Base-by-base conservation (phyloP, 108 stramenopile species). In the Cylindrotheca fusiformis region DNA sequence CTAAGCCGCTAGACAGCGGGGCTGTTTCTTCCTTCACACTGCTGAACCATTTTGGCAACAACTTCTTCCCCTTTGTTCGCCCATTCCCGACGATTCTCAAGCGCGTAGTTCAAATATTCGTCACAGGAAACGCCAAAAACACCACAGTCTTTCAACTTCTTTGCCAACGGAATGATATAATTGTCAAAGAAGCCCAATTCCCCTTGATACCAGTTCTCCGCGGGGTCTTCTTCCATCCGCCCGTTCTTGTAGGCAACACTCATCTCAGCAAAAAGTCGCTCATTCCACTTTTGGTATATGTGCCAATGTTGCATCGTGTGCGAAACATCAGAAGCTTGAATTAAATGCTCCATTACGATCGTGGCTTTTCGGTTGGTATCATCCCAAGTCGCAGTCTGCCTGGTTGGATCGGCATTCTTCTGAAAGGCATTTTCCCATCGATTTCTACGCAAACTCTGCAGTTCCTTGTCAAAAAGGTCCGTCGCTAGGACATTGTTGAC, bases 221-320 rank as follows among this genome's bases (percentile, higher is more conserved):
- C 21, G 20, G 85, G 85, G 59, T 86, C 67, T 18, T 45, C 73
- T 1, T 67, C 74, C 32, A 55, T 61, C 10, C 80, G 56, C 17
- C 79, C 82, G 4, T 44, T 21, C 18, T 67, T 52, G 74, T 63
- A 86, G 2, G 85, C 85, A 29, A 51, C 58, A 55, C 68, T 74
- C 32, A 82, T 60, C 55, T 86, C 85, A 22, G 78, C 70, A 63
- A 72, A 86, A n/a, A 83, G 58, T 23, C 70, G 72, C 33, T 78
- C 68, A 59, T 81, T 86, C 85, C 85, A 86, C 58, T 69, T 69
- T 48, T 54, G 50, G 58, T 58, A 76, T 14, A 72, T 52, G 46
- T 77, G 61, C 76, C 76, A 83, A 60, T 83, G 76, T 56, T 83
- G 79, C 78, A 83, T 83, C 3, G 79, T 77, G 41, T 83, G 82